Evolutionary conservation across 2,329 filamentous ascomycete genomes (phyloP).

Genomic region (Pseudopyrenochaeta lycopersici): DNA sequence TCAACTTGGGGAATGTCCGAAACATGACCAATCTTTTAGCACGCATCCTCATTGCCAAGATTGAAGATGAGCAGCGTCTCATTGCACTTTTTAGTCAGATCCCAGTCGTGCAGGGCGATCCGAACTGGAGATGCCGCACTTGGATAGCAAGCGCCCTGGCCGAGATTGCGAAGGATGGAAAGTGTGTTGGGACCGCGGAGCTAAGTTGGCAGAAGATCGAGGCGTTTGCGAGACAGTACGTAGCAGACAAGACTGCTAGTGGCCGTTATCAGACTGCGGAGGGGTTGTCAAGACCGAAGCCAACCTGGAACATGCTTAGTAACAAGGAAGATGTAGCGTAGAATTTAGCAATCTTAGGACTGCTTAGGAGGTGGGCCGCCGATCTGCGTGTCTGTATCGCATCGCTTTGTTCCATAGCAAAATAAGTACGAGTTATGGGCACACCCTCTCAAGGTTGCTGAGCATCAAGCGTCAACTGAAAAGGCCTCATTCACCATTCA

Average conservation of each 20-base stretch:
- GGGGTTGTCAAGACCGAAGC: constrained; percentile 27
- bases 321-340: too few relatives aligned
- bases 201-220: constrained; percentile 53
- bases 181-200: constrained; percentile 49
- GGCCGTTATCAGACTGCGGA: constrained; percentile 22
- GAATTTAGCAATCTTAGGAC: too few relatives aligned
- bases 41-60: too few relatives aligned
- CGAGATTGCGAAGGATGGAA: constrained; percentile 46
- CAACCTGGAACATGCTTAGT: constrained; percentile 1
- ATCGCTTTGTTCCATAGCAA: neutral
- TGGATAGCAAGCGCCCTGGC: constrained; percentile 51
- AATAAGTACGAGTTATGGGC: neutral
- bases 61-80: too few relatives aligned
- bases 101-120: constrained; percentile 47
- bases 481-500: constrained; percentile 22
- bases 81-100: neutral
- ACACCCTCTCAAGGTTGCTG: neutral
- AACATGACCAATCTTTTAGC: neutral
- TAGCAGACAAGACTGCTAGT: constrained; percentile 37
- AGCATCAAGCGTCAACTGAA: neutral
- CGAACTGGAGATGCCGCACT: constrained; percentile 11
- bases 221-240: constrained; percentile 44
- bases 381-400: too few relatives aligned
- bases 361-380: too few relatives aligned
- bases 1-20: neutral